phyloP scores from a whole-genome alignment of 2,329 filamentous ascomycete species.

The Diatrype stigma region DNA sequence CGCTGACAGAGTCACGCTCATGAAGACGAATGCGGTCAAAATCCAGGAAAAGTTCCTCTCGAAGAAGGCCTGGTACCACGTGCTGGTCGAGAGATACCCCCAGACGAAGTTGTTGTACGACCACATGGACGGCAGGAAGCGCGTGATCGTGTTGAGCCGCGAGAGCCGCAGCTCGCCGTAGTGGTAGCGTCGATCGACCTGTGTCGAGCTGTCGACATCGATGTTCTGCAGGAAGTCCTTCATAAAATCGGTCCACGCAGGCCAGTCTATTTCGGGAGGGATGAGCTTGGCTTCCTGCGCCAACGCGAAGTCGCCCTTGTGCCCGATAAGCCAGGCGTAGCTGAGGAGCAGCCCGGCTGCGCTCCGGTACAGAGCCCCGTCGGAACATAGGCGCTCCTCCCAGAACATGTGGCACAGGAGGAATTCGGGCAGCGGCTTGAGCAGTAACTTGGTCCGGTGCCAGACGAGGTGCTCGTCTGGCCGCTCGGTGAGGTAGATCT shows the following conservation, averaged over 20 bases:
- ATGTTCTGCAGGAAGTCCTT: slow-evolving; percentile 18
- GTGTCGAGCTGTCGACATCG: slow-evolving; percentile 18
- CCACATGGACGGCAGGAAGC: slow-evolving; percentile 22
- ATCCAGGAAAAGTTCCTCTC: slow-evolving; percentile 31
- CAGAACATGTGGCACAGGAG: slow-evolving; percentile 22
- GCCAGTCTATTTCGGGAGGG: slow-evolving; percentile 24
- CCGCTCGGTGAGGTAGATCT: slow-evolving; percentile 24
- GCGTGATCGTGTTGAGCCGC: slow-evolving; percentile 36
- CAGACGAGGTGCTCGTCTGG: slow-evolving; percentile 27
- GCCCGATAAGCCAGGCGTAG: slow-evolving; percentile 35
- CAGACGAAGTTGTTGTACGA: slow-evolving; percentile 18
- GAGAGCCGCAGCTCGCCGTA: slow-evolving; percentile 41
- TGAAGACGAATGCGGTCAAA: slow-evolving; percentile 27
- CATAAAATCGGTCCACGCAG: slow-evolving; percentile 27
- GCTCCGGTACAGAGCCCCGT: slow-evolving; percentile 17
- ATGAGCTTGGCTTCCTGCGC: slow-evolving; percentile 28
- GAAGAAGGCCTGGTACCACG: slow-evolving; percentile 32
- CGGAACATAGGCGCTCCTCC: slow-evolving; percentile 15
- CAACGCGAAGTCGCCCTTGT: slow-evolving; percentile 34
- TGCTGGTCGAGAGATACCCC: slow-evolving; percentile 26
- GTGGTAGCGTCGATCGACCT: slow-evolving; percentile 34
- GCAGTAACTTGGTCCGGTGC: slow-evolving; percentile 15
- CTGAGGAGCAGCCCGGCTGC: slow-evolving; percentile 36
- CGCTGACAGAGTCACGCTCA: slow-evolving; percentile 31
- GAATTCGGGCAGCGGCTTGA: slow-evolving; percentile 26